Evolutionary conservation across 345 rosid genomes (phyloP).

Genomic region (Capsella bursapastoris): DNA sequence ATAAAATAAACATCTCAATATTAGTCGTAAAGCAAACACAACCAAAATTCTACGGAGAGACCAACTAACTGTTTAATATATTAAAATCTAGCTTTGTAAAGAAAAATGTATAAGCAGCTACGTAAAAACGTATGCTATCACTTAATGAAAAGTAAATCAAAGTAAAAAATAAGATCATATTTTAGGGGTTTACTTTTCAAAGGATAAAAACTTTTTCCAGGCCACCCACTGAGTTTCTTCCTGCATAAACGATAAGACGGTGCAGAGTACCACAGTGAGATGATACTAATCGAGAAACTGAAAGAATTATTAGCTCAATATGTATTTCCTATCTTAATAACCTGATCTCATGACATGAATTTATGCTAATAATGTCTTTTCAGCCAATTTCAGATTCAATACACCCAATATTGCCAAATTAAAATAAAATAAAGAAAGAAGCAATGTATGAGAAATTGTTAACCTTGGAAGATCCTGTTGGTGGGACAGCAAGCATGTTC

Average conservation of each 20-base stretch:
- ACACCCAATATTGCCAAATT: slow-evolving; percentile 23
- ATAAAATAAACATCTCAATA: slow-evolving; percentile 9
- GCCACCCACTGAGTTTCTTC: slow-evolving; percentile 95
- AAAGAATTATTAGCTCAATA: slow-evolving; percentile 18
- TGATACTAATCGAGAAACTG: not conserved
- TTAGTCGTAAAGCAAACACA: slow-evolving; percentile 5
- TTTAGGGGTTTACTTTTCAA: slow-evolving; percentile 73
- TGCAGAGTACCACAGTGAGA: slow-evolving; percentile 13
- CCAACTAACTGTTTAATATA: slow-evolving; percentile 15
- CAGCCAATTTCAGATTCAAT: slow-evolving; percentile 10
- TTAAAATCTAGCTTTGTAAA: not conserved
- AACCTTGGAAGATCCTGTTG: slow-evolving; percentile 77
- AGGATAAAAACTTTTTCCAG: slow-evolving; percentile 85
- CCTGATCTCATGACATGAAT: slow-evolving; percentile 12
- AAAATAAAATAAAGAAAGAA: not conserved
- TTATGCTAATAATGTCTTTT: not conserved
- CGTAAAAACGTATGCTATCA: not conserved
- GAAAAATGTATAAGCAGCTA: slow-evolving; percentile 15
- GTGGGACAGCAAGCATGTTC: slow-evolving; percentile 93
- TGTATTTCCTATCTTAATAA: slow-evolving; percentile 17
- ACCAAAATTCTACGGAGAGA: not conserved
- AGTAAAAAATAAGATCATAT: not conserved
- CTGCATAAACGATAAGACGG: slow-evolving; percentile 48
- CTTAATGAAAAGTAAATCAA: not conserved
- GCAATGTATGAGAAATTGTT: slow-evolving; percentile 36